Evolutionary conservation across 495 filamentous ascomycete genomes (phyloP).

Genomic region (Pyrenula massariospora): DNA sequence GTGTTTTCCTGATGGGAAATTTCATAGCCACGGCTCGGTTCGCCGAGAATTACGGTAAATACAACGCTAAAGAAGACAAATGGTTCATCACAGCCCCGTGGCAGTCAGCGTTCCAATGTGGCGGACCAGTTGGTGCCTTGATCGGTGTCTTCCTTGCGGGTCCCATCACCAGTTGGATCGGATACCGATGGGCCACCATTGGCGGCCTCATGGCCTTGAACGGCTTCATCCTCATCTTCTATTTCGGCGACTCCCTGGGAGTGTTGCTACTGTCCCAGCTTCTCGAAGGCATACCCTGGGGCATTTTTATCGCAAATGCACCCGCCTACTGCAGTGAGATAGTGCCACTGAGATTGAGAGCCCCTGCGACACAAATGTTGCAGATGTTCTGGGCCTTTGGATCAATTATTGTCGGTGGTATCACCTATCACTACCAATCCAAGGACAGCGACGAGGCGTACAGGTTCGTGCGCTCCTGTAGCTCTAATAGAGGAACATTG

Average conservation of each 20-base stretch:
- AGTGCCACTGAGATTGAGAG: conserved; percentile 31
- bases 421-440: conserved; percentile 29
- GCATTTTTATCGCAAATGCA: conserved; percentile 49
- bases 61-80: neutral
- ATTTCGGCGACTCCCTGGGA: conserved; percentile 39
- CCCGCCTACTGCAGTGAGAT: too few relatives aligned
- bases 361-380: conserved; percentile 32
- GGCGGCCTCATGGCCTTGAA: conserved; percentile 28
- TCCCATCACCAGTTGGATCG: conserved; percentile 48
- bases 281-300: conserved; percentile 36
- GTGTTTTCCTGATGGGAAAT: conserved; percentile 25
- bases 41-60: conserved; percentile 14
- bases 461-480: conserved; percentile 24
- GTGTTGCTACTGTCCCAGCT: conserved; percentile 44
- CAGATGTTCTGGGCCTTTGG: conserved; percentile 38
- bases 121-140: conserved; percentile 42
- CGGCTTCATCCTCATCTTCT: conserved; percentile 19
- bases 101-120: conserved; percentile 23
- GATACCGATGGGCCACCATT: conserved; percentile 35
- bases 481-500: conserved; percentile 15
- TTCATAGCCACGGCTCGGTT: conserved; percentile 21
- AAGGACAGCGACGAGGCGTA: conserved; percentile 22
- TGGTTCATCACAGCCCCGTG: conserved; percentile 18
- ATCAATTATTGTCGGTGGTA: conserved; percentile 29
- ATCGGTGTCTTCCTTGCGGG: conserved; percentile 59